Evolutionary conservation across 2,329 filamentous ascomycete species (phyloP).

Genomic region (Diplodia seriata): DNA sequence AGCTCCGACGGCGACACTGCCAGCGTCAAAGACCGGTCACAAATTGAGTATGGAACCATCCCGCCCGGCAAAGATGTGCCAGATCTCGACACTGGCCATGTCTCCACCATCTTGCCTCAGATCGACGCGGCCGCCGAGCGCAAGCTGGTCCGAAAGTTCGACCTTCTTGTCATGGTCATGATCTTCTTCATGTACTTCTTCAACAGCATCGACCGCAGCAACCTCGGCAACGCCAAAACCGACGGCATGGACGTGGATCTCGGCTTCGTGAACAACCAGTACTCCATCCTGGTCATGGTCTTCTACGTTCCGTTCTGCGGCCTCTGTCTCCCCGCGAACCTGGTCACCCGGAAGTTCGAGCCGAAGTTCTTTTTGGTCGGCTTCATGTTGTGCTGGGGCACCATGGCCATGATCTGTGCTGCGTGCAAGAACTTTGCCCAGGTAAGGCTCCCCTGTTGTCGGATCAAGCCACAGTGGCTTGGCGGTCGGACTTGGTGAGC

Average conservation of each 20-base stretch:
- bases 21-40: conserved; percentile 10
- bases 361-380: conserved; percentile 29
- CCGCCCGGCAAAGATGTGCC: not conserved
- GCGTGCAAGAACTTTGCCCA: conserved; percentile 29
- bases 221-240: conserved; percentile 45
- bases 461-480: not conserved
- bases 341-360: conserved; percentile 28
- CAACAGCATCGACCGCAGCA: conserved; percentile 39
- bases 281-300: conserved; percentile 43
- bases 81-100: not conserved
- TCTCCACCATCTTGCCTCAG: not conserved
- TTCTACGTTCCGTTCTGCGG: conserved; percentile 45
- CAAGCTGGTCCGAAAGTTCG: conserved; percentile 26
- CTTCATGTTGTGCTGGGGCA: conserved; percentile 29
- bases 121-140: conserved; percentile 15
- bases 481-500: conserved; percentile 6
- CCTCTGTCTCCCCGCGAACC: conserved; percentile 27
- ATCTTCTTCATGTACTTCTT: conserved; percentile 32
- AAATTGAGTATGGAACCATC: not conserved
- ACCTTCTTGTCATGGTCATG: conserved; percentile 25
- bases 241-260: conserved; percentile 42
- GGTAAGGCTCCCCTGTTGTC: not conserved
- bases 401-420: conserved; percentile 28
- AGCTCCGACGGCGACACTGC: not conserved
- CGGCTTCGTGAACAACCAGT: conserved; percentile 42